phyloP scores from a whole-genome alignment of 2,329 filamentous ascomycete genomes.

The Rutstroemia sp. region DNA sequence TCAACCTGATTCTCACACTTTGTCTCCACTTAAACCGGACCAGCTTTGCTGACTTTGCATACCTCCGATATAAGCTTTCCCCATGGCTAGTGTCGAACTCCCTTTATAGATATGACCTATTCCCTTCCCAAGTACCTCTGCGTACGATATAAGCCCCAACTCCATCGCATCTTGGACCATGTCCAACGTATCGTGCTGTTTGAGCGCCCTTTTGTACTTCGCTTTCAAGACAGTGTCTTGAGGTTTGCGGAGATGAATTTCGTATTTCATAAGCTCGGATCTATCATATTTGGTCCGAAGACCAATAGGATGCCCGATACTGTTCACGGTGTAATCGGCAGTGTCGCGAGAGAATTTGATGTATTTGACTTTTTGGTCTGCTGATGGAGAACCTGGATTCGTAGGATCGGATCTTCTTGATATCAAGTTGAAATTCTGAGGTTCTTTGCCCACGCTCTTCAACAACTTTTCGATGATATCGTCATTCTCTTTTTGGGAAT shows the following conservation, averaged over 20 bases:
- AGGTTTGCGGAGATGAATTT: conserved; percentile 10
- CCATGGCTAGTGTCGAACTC: conserved; percentile 10
- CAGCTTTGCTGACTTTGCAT: conserved; percentile 4
- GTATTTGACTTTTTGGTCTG: conserved; percentile 5
- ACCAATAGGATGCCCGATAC: conserved; percentile 11
- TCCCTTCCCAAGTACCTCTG: conserved; percentile 10
- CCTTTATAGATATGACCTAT: conserved; percentile 7
- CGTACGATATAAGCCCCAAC: conserved; percentile 12
- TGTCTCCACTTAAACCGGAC: conserved; percentile 12
- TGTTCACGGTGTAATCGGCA: conserved; percentile 4
- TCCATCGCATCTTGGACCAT: conserved; percentile 14
- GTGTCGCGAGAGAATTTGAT: conserved; percentile 9
- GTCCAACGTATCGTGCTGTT: conserved; percentile 12
- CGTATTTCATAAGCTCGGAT: conserved; percentile 6
- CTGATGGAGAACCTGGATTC: neutral
- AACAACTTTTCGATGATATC: conserved; percentile 9
- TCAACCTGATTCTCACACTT: neutral
- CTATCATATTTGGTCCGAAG: conserved; percentile 9
- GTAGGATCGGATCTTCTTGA: neutral
- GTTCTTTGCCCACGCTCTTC: neutral
- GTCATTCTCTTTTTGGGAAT: conserved; percentile 12
- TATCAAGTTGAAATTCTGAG: neutral
- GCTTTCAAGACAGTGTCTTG: conserved; percentile 8
- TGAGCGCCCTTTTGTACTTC: conserved; percentile 11
- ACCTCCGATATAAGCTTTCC: conserved; percentile 11